phyloP scores from a whole-genome alignment of 495 filamentous ascomycete genomes.

The Chaetomidium leptoderma region DNA sequence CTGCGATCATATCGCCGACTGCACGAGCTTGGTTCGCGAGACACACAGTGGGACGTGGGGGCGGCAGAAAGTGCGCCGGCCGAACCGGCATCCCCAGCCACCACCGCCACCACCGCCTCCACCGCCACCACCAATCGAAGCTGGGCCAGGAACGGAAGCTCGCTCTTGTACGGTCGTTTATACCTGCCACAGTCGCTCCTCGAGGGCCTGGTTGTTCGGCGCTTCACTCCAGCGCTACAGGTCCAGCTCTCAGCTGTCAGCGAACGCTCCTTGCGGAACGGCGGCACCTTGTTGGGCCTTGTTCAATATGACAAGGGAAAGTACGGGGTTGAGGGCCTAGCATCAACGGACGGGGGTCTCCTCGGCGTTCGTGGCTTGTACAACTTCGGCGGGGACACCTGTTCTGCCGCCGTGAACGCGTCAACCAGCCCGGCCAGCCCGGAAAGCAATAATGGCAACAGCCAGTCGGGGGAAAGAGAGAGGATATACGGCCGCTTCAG shows the following conservation, averaged over 20 bases:
- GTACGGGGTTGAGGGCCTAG: slow-evolving; percentile 85
- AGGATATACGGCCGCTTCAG: slow-evolving; percentile 64
- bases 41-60: slow-evolving; percentile 7
- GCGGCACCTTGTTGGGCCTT: slow-evolving; percentile 71
- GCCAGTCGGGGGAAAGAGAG: slow-evolving; percentile 36
- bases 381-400: slow-evolving; percentile 85
- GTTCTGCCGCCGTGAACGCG: slow-evolving; percentile 32
- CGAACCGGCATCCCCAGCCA: not conserved
- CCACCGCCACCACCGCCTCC: not conserved
- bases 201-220: slow-evolving; percentile 80
- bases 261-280: slow-evolving; percentile 65
- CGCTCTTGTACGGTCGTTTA: slow-evolving; percentile 81
- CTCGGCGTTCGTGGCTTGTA: slow-evolving; percentile 85
- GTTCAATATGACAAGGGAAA: slow-evolving; percentile 84
- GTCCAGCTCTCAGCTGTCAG: slow-evolving; percentile 79
- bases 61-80: not conserved
- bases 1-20: slow-evolving; percentile 43
- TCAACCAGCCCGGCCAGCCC: slow-evolving; percentile 13
- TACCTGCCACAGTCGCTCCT: slow-evolving; percentile 80
- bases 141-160: slow-evolving; percentile 28
- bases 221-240: slow-evolving; percentile 73
- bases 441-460: slow-evolving; percentile 20
- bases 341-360: slow-evolving; percentile 85
- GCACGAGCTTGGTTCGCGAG: slow-evolving; percentile 33
- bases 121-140: not conserved